Conservation (phyloP, 2,329 filamentous ascomycete genomes). For the Ceratocystis cubensis region DNA sequence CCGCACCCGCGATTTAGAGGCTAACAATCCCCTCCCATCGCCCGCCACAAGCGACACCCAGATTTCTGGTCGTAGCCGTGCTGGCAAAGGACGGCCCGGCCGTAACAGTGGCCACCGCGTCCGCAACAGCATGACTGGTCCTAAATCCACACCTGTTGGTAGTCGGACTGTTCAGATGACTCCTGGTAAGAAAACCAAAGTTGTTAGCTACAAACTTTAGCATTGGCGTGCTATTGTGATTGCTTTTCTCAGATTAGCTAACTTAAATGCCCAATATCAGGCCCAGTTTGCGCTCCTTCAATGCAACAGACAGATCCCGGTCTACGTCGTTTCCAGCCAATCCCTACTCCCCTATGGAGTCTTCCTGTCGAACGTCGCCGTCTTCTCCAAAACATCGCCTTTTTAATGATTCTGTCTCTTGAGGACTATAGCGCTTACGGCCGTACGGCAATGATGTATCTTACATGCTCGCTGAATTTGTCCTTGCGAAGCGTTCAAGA, state of each 20-base stretch:
- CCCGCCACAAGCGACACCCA: slow-evolving; percentile 4
- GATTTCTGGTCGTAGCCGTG: slow-evolving; percentile 29
- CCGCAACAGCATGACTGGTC: slow-evolving; percentile 15
- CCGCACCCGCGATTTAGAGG: slow-evolving; percentile 53
- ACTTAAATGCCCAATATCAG: slow-evolving; percentile 22
- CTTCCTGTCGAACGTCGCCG: slow-evolving; percentile 49
- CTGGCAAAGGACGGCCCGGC: slow-evolving; percentile 23
- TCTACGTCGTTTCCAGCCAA: slow-evolving; percentile 43
- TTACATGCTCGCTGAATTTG: slow-evolving; percentile 60
- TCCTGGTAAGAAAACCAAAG: not conserved
- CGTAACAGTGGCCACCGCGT: slow-evolving; percentile 23
- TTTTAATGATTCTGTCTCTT: slow-evolving; percentile 62
- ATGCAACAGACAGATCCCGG: slow-evolving; percentile 34
- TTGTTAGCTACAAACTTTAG: not conserved
- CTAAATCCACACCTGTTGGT: slow-evolving; percentile 9
- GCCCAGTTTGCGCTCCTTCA: slow-evolving; percentile 32
- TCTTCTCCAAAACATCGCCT: slow-evolving; percentile 56
- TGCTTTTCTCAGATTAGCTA: not conserved
- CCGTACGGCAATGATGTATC: slow-evolving; percentile 54
- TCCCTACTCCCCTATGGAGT: slow-evolving; percentile 47
- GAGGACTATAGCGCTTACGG: slow-evolving; percentile 67
- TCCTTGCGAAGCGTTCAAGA: slow-evolving; percentile 50
- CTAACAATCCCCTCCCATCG: slow-evolving; percentile 6
- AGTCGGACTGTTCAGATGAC: slow-evolving; percentile 13
- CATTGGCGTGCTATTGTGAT: too few relatives aligned